Evolutionary conservation across 1,284 basidiomycete genomes (phyloP), one percentile per base, ranked within the genome.

Genomic region (Wallemia mellicola): DNA sequence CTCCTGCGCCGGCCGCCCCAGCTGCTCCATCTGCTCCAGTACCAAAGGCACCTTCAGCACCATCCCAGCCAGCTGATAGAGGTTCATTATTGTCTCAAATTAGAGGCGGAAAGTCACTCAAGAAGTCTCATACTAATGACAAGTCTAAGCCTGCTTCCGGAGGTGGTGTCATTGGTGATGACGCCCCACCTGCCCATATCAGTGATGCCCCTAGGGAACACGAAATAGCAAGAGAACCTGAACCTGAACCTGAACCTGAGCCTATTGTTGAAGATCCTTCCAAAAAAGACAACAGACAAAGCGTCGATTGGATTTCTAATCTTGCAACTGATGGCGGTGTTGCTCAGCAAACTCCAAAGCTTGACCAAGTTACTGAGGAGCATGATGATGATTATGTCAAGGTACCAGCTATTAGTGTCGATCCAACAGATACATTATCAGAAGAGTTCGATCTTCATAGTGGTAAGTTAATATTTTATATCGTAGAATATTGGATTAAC

Each of bases 271-370:
- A 7, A 11, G 65, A 65, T 27, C 65, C 66, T 30, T 56, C 61
- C 24, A 48, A 48, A 11, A 48, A 48, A n/a, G 38, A 48, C 22
- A 79, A 86, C 66, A 76, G 83, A 62, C 83, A 89, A 68, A 83
- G 81, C 26, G 83, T 94, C 11, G 89, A 88, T 67, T 95, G 91
- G 91, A 86, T 86, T 67, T 77, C 80, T 60, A 82, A 80, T 38
- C 74, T 92, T n/a, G 88, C 89, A 9, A 81, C 81, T 48, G 86
- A 92, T 26, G 25, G 28, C 38, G 27, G 48, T 54, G 3, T 56
- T 58, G 59, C 22, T 57, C n/a, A 24, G 57, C 25, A 57, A 54
- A 26, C 30, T n/a, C 25, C 54, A 59, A 55, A 56, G 32, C 60
- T 27, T 24, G 60, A 17, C 38, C 59, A 61, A n/a, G 58, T 58